These are phyloP conservation scores for Epichloe hybrida DNA, from an alignment of 2,329 filamentous ascomycete genomes.

Conservation along the genomic window DNA sequence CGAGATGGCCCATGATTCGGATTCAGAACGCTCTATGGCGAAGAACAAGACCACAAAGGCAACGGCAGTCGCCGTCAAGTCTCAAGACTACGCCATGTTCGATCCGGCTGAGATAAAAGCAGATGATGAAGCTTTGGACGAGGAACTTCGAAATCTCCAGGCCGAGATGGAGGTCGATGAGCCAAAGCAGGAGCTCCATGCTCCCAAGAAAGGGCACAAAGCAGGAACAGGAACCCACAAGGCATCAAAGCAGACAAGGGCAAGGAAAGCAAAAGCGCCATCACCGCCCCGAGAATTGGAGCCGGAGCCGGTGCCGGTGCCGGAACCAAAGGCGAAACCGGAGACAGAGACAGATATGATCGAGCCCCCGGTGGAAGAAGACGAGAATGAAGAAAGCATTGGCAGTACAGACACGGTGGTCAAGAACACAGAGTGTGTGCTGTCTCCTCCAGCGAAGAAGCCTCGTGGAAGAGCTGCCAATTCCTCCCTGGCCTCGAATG, in stretches of 20 bases:
- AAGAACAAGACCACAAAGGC: slow-evolving; percentile 18
- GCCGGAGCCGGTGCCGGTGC: slow-evolving; percentile 1
- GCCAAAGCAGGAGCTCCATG: slow-evolving; percentile 23
- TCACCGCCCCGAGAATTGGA: slow-evolving; percentile 4
- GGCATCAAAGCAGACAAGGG: slow-evolving; percentile 36
- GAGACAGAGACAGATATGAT: slow-evolving; percentile 6
- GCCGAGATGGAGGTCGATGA: slow-evolving; percentile 32
- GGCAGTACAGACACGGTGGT: slow-evolving; percentile 29
- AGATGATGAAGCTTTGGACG: slow-evolving; percentile 34
- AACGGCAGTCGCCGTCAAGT: slow-evolving; percentile 17
- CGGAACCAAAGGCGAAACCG: slow-evolving; percentile 7
- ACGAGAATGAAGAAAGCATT: slow-evolving; percentile 17
- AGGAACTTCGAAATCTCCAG: slow-evolving; percentile 36
- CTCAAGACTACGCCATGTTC: slow-evolving; percentile 36
- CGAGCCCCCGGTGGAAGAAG: slow-evolving; percentile 10
- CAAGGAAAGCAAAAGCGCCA: slow-evolving; percentile 28
- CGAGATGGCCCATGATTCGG: slow-evolving; percentile 32
- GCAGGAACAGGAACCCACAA: slow-evolving; percentile 34
- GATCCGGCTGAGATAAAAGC: slow-evolving; percentile 31
- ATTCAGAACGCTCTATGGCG: slow-evolving; percentile 24
- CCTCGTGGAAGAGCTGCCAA: slow-evolving; percentile 12
- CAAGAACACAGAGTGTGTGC: slow-evolving; percentile 18
- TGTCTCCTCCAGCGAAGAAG: slow-evolving; percentile 11
- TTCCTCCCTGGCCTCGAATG: slow-evolving; percentile 13
- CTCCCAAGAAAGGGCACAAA: slow-evolving; percentile 43